Percentiles rank a stretch among this genome's conserved stretches.
These are phyloP conservation scores for Sonneratia caseolaris DNA, from an alignment of 345 rosid species.

Conservation along the genomic window DNA sequence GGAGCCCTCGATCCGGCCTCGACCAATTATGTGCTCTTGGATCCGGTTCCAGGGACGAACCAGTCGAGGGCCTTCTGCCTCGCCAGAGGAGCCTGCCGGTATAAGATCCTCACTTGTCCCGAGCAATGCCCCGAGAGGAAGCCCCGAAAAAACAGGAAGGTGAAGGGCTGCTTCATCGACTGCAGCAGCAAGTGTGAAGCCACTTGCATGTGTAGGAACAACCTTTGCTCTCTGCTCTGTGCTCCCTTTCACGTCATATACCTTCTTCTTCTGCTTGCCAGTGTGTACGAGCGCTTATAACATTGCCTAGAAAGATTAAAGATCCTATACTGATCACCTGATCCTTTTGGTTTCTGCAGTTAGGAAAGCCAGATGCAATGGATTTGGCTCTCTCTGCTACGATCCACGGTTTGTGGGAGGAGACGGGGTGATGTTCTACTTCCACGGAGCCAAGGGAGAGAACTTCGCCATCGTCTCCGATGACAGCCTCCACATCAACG, in stretches of 20 bases:
- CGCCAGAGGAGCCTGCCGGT: conserved; percentile 44
- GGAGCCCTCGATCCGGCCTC: conserved; percentile 41
- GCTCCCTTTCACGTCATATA: background rate
- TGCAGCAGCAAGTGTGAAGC: conserved; percentile 84
- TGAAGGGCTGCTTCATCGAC: conserved; percentile 57
- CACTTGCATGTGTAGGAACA: conserved; percentile 61
- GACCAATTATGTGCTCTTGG: conserved; percentile 29
- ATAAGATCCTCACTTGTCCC: conserved; percentile 54
- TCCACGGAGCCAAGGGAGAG: conserved; percentile 79
- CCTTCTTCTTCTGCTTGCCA: background rate
- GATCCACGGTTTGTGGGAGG: conserved; percentile 83
- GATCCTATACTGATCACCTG: background rate
- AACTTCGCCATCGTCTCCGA: conserved; percentile 83
- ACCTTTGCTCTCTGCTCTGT: too few species aligned
- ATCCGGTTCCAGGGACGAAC: conserved; percentile 19
- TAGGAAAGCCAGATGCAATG: conserved; percentile 62
- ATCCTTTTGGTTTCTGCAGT: conserved; percentile 23
- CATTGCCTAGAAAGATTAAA: background rate
- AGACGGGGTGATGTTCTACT: conserved; percentile 82
- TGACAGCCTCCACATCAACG: conserved; percentile 65
- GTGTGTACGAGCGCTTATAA: background rate
- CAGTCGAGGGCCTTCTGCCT: conserved; percentile 45
- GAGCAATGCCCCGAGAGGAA: conserved; percentile 55
- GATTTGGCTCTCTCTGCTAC: conserved; percentile 76
- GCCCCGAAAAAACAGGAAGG: conserved; percentile 41